phyloP scores from a whole-genome alignment of 805 yeast genomes.

The Candida yuanshanica region DNA sequence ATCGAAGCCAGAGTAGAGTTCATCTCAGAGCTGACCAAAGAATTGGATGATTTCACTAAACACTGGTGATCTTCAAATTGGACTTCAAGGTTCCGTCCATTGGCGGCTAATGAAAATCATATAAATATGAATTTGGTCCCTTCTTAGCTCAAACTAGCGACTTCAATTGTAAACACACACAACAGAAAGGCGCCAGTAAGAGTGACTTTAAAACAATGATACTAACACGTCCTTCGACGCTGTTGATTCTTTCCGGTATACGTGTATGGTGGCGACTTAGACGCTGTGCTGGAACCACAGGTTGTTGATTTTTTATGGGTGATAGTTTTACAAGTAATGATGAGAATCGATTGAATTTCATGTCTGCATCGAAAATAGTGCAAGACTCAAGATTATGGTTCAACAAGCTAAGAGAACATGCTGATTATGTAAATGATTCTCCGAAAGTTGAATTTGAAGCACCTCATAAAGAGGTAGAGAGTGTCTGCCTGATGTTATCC shows the following conservation, averaged over 20 bases:
- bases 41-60: constrained; percentile 14
- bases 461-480: constrained; percentile 11
- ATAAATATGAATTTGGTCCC: background rate
- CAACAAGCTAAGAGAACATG: background rate
- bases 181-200: background rate
- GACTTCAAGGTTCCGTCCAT: background rate
- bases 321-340: constrained; percentile 5
- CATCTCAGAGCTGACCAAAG: constrained; percentile 14
- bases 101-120: constrained; percentile 13
- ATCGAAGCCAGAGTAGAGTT: constrained; percentile 14
- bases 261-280: background rate
- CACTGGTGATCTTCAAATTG: constrained; percentile 1
- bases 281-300: background rate
- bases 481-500: constrained; percentile 10
- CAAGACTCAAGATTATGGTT: constrained; percentile 5
- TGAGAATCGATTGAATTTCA: constrained; percentile 1
- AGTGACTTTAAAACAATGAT: constrained; percentile 1
- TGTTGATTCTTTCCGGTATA: background rate
- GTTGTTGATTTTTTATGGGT: background rate
- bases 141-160: background rate
- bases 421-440: constrained; percentile 1
- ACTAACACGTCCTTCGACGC: background rate
- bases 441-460: constrained; percentile 9
- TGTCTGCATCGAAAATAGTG: constrained; percentile 4
- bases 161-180: background rate